Base-by-base conservation (phyloP, 495 filamentous ascomycete genomes). In the Neurospora sp. region DNA sequence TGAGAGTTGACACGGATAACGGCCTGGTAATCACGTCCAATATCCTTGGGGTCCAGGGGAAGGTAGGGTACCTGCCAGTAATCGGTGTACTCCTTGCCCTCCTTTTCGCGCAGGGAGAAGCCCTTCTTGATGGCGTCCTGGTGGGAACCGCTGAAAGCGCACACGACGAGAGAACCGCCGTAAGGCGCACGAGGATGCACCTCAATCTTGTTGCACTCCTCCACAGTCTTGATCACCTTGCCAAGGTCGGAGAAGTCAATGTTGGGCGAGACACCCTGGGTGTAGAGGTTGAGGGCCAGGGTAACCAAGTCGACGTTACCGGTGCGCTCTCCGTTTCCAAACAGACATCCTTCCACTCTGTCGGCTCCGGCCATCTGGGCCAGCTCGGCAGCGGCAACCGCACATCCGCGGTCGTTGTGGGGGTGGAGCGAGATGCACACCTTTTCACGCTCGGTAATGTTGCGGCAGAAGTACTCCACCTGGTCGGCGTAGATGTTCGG, bases 121-220 rank as follows among this genome's bases (percentile, higher is more conserved):
- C 96, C 95, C 85, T 98, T 98, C 85, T 97, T 97, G 84, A 99
- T 98, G 44, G 96, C 96, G 77, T 98, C 96, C 84, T 99, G 94
- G 81, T 98, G 95, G 38, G 92, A 94, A 62, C 94, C 94, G 78
- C 90, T 93, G 84, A 97, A 97, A 20, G 93, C 93, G 80, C 90
- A 94, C 48, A 94, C 91, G 59, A 97, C 95, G 73, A 97, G 86
- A 78, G 92, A 90, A 44, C 93, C 96, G 70, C 93, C 94, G 81
- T 98, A 98, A 0, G 96, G 95, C 71, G 92, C 91, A 66, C 95
- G 89, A 69, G 92, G 90, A 76, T 97, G 93, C 23, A 98, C 92
- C 20, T 94, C 94, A 75, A 98, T 97, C 86, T 98, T 97, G 84
- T 92, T 98, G 84, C 91, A 92, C 77, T 91, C 89, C 82, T 98